Evolutionary conservation across 2,329 filamentous ascomycete species (phyloP).

Genomic region (Trichoderma harzianum): DNA sequence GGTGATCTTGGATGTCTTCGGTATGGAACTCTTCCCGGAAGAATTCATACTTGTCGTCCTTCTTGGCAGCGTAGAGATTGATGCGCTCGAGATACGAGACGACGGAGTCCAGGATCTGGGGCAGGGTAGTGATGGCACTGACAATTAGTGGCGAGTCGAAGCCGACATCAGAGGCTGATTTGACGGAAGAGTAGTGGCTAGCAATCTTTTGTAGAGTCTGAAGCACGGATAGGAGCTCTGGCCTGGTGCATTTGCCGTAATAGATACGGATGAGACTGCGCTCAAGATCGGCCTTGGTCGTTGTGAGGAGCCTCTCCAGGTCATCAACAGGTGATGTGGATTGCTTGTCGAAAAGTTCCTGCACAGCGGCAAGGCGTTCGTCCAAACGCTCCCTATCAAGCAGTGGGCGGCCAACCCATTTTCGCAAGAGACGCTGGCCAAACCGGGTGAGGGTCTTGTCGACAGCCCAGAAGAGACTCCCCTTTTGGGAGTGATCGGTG

Average conservation of each 20-base stretch:
- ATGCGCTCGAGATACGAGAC: constrained; percentile 77
- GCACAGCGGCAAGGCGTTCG: constrained; percentile 76
- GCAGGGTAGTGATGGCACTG: constrained; percentile 70
- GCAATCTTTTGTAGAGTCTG: constrained; percentile 82
- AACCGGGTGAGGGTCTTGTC: constrained; percentile 90
- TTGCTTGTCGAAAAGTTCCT: constrained; percentile 73
- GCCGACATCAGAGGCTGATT: constrained; percentile 61
- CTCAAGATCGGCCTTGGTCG: constrained; percentile 78
- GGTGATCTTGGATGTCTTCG: constrained; percentile 83
- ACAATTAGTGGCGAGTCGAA: constrained; percentile 70
- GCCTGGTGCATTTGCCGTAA: constrained; percentile 90
- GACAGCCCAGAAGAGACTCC: constrained; percentile 92
- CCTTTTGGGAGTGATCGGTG: constrained; percentile 79
- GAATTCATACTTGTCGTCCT: constrained; percentile 91
- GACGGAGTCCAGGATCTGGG: constrained; percentile 70
- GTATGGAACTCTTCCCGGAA: constrained; percentile 86
- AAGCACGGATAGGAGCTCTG: constrained; percentile 79
- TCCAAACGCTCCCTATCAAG: constrained; percentile 73
- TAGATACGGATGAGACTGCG: constrained; percentile 93
- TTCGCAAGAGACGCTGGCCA: constrained; percentile 80
- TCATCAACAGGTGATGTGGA: constrained; percentile 68
- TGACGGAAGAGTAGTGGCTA: constrained; percentile 68
- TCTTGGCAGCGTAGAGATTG: constrained; percentile 75
- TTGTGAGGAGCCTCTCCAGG: constrained; percentile 66
- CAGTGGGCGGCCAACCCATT: constrained; percentile 91